Percentiles rank a stretch among this genome's conserved stretches.
Conservation (phyloP, 163 green algal genomes). For the Botryococcus braunii region DNA sequence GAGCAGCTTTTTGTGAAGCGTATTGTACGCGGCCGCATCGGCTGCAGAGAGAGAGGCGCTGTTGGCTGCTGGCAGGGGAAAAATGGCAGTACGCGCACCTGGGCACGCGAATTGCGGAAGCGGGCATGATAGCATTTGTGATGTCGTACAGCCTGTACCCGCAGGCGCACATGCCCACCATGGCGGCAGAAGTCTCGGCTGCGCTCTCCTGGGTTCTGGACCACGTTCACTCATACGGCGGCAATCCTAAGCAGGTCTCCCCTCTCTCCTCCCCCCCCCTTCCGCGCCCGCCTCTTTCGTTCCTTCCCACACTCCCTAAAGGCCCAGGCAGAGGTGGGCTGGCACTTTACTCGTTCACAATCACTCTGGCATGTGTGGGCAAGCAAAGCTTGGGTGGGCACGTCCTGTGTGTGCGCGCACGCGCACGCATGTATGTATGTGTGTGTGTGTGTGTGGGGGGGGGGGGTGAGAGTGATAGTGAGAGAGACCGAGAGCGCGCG, state of each 20-base stretch:
- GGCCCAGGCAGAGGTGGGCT: background rate
- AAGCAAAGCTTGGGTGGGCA: background rate
- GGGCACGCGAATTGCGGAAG: conserved; percentile 39
- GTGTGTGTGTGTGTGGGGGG: too few species aligned
- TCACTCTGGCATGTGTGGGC: background rate
- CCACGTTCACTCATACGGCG: conserved; percentile 30
- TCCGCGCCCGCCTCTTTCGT: background rate
- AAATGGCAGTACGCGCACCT: conserved; percentile 60
- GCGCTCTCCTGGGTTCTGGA: conserved; percentile 52
- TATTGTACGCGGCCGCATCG: too few species aligned
- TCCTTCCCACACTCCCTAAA: background rate
- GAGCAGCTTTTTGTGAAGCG: too few species aligned
- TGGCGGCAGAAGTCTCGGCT: conserved; percentile 44
- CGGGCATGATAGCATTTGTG: conserved; percentile 49
- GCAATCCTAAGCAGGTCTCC: conserved; percentile 13
- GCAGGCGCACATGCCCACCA: conserved; percentile 29
- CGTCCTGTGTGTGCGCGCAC: background rate
- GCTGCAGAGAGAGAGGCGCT: too few species aligned
- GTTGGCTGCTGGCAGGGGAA: too few species aligned
- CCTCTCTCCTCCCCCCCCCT: background rate
- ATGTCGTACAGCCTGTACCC: conserved; percentile 62
- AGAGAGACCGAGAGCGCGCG: too few species aligned
- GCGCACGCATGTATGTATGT: too few species aligned
- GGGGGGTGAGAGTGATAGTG: too few species aligned
- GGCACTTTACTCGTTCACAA: background rate